Percentiles rank a stretch among this genome's conserved stretches.
phyloP scores from a whole-genome alignment of 139 green algal genomes.

The Chlamydomonas sp. region DNA sequence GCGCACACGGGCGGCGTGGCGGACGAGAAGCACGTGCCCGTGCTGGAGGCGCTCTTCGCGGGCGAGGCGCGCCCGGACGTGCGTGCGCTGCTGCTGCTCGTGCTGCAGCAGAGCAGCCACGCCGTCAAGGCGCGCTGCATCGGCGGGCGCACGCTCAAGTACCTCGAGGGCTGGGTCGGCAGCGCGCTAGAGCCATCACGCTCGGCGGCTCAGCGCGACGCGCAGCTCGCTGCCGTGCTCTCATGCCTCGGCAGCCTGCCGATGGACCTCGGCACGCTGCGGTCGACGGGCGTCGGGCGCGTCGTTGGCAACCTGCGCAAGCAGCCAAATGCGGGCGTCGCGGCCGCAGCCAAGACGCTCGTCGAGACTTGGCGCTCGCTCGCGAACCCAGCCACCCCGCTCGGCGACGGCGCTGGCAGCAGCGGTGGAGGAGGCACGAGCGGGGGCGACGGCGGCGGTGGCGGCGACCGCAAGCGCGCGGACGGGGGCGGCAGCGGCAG shows the following conservation, averaged over 20 bases:
- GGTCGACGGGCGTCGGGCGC: not conserved
- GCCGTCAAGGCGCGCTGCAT: not conserved
- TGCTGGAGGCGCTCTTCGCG: not conserved
- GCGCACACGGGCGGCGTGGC: not conserved
- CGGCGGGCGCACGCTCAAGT: not conserved
- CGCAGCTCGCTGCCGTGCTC: not conserved
- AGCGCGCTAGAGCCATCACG: not conserved
- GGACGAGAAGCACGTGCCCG: not conserved
- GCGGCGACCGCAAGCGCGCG: too few relatives aligned
- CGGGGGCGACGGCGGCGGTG: too few relatives aligned
- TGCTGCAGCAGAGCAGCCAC: not conserved
- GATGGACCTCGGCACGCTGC: constrained; percentile 3
- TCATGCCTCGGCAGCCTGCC: not conserved
- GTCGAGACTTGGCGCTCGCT: constrained; percentile 2
- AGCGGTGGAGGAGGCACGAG: too few relatives aligned
- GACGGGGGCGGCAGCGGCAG: too few relatives aligned
- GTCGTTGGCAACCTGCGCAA: constrained; percentile 6
- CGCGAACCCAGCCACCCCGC: too few relatives aligned
- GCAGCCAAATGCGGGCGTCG: not conserved
- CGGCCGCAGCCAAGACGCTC: constrained; percentile 1
- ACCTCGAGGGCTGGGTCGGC: not conserved
- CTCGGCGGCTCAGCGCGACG: not conserved
- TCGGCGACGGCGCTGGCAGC: too few relatives aligned
- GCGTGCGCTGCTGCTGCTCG: not conserved
- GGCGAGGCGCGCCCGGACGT: not conserved